Evolutionary conservation across 2,329 filamentous ascomycete species (phyloP).

Genomic region (Penicillium sp.): DNA sequence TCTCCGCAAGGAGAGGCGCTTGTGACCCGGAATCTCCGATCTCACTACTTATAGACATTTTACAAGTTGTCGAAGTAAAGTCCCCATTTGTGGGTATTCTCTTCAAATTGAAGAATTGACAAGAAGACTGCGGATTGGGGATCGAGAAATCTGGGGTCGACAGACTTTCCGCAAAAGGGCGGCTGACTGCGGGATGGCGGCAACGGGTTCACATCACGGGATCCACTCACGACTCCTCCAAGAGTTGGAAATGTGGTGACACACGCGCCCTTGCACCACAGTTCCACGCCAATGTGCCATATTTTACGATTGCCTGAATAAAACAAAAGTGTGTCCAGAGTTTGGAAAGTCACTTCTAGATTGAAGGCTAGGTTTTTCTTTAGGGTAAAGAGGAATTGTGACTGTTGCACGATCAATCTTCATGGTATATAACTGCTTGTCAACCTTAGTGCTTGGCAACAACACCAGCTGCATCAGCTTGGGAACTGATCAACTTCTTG

Average conservation of each 20-base stretch:
- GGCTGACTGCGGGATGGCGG: too few species aligned
- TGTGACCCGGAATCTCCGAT: slow-evolving; percentile 18
- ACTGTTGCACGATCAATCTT: not conserved
- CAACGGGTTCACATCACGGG: slow-evolving; percentile 6
- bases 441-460: slow-evolving; percentile 40
- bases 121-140: not conserved
- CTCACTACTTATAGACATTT: slow-evolving; percentile 24
- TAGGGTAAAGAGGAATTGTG: too few species aligned
- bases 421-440: not conserved
- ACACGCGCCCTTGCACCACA: too few species aligned
- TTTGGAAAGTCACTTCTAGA: too few species aligned
- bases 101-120: not conserved
- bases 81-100: slow-evolving; percentile 6
- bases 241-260: too few species aligned
- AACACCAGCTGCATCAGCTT: slow-evolving; percentile 82
- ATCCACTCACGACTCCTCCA: slow-evolving; percentile 7
- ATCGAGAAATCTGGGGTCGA: slow-evolving; percentile 7
- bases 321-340: too few species aligned
- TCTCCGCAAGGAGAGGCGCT: slow-evolving; percentile 28
- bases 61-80: slow-evolving; percentile 6
- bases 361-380: too few species aligned
- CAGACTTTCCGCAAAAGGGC: slow-evolving; percentile 6
- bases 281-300: too few species aligned
- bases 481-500: slow-evolving; percentile 90
- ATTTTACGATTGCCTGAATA: too few species aligned